Conservation (phyloP, 177 flowering plant genomes). For the Vitis hybrid region DNA sequence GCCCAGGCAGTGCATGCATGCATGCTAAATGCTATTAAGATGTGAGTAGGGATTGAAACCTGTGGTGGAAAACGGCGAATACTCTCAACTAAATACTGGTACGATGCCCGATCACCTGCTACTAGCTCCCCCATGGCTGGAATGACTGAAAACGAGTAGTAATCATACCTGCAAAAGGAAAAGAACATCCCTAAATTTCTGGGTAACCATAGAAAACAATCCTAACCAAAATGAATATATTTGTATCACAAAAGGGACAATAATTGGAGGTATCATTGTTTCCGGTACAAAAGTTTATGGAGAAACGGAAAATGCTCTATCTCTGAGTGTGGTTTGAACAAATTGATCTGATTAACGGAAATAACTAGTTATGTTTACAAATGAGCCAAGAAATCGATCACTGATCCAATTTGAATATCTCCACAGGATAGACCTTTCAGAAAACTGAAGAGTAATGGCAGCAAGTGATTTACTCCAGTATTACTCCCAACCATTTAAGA, state of each 20-base stretch:
- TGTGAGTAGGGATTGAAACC: constrained; percentile 31
- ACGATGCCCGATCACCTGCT: constrained; percentile 88
- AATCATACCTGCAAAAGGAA: constrained; percentile 66
- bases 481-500: no score
- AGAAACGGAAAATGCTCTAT: no score
- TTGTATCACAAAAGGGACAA: neutral
- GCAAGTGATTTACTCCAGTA: no score
- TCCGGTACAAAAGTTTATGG: no score
- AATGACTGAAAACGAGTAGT: constrained; percentile 84
- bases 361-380: no score
- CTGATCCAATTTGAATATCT: no score
- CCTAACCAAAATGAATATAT: neutral
- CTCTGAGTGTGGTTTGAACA: no score
- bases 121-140: constrained; percentile 87
- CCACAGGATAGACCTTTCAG: no score
- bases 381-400: no score
- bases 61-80: constrained; percentile 86
- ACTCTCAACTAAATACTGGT: constrained; percentile 94
- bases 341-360: no score
- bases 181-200: neutral
- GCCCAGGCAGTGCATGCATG: neutral
- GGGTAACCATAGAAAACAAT: neutral
- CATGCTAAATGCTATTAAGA: neutral
- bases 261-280: no score
- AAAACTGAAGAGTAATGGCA: no score